These are phyloP conservation scores for Alternaria solani DNA, from an alignment of 2,329 filamentous ascomycete species.

Conservation along the genomic window DNA sequence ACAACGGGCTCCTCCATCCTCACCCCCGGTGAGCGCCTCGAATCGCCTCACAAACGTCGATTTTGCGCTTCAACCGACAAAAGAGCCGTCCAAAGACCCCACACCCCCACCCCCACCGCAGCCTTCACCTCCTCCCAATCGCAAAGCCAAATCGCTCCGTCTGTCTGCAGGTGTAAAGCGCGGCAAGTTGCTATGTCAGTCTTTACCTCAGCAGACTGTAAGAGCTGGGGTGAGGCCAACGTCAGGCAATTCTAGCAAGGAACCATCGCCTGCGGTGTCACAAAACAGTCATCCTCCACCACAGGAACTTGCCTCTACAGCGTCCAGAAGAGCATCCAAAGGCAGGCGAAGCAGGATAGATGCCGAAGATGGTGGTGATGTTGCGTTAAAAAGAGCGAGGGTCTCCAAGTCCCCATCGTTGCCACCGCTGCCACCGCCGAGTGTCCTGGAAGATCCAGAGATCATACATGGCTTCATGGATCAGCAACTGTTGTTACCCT, in stretches of 20 bases:
- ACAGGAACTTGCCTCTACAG: background rate
- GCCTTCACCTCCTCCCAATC: conserved; percentile 23
- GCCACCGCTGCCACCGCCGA: conserved; percentile 16
- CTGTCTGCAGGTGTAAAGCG: conserved; percentile 51
- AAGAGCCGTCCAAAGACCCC: conserved; percentile 14
- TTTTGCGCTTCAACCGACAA: conserved; percentile 28
- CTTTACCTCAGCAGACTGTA: conserved; percentile 30
- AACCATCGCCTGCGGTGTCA: conserved; percentile 12
- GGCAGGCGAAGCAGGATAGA: conserved; percentile 15
- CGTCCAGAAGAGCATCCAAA: background rate
- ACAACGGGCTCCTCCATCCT: conserved; percentile 39
- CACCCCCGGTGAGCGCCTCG: conserved; percentile 48
- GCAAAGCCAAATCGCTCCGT: conserved; percentile 48
- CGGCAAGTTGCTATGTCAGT: conserved; percentile 55
- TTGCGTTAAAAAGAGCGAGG: conserved; percentile 11
- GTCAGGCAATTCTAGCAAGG: conserved; percentile 7
- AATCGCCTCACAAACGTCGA: conserved; percentile 50
- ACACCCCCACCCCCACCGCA: conserved; percentile 12
- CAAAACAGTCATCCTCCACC: background rate
- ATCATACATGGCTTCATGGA: conserved; percentile 41
- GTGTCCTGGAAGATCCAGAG: conserved; percentile 37
- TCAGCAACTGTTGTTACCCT: conserved; percentile 31
- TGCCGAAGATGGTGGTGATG: background rate
- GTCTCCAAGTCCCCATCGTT: conserved; percentile 10
- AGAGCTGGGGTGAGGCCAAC: conserved; percentile 7